Evolutionary conservation across 345 rosid genomes (phyloP).

Genomic region (Eucalyptus melliodora): DNA sequence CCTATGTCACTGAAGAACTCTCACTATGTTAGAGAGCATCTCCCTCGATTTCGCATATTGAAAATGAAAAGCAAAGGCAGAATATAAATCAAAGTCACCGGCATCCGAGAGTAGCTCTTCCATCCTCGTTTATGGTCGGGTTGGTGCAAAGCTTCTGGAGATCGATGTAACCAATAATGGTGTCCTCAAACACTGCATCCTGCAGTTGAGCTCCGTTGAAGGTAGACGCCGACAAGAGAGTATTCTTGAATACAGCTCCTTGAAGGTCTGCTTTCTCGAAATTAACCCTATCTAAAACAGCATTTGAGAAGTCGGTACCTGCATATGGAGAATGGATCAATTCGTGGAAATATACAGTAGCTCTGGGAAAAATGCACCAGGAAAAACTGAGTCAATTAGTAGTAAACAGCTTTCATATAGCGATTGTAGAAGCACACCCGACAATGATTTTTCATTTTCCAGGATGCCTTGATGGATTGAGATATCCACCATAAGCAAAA

Average conservation of each 20-base stretch:
- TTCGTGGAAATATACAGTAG: background rate
- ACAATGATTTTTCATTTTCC: background rate
- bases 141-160: slow-evolving; percentile 56
- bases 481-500: background rate
- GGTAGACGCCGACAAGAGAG: slow-evolving; percentile 76
- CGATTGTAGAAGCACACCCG: background rate
- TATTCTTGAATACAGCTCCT: slow-evolving; percentile 75
- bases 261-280: slow-evolving; percentile 62
- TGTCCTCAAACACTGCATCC: slow-evolving; percentile 60
- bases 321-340: background rate
- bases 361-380: background rate
- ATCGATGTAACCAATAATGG: slow-evolving; percentile 65
- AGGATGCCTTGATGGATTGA: background rate
- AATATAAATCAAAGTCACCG: slow-evolving; percentile 13
- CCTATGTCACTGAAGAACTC: background rate
- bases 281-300: slow-evolving; percentile 81
- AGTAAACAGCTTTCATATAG: background rate
- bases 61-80: background rate
- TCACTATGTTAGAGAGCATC: background rate
- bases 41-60: background rate
- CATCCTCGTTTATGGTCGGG: slow-evolving; percentile 23
- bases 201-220: slow-evolving; percentile 56
- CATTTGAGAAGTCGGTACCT: slow-evolving; percentile 81
- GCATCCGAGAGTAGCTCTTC: slow-evolving; percentile 48
- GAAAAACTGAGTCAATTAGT: background rate